These are phyloP conservation scores for Penicillium maclennaniae DNA, from an alignment of 495 filamentous ascomycete genomes.

Conservation along the genomic window DNA sequence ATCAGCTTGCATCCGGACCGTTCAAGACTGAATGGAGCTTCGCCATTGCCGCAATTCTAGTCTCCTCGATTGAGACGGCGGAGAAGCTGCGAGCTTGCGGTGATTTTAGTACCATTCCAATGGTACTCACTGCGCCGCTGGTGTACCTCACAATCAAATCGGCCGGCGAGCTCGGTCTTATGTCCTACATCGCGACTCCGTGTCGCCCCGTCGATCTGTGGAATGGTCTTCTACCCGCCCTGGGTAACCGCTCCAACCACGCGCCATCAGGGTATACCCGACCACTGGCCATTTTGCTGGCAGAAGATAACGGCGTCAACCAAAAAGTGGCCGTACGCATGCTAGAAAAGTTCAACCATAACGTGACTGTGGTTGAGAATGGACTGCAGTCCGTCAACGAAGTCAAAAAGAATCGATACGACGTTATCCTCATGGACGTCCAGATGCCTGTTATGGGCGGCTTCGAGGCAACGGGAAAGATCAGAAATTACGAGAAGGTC, in stretches of 20 bases:
- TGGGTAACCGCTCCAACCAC: constrained; percentile 81
- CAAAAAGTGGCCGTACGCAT: constrained; percentile 75
- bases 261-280: constrained; percentile 79
- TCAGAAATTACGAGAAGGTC: constrained; percentile 57
- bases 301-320: constrained; percentile 79
- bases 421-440: constrained; percentile 87
- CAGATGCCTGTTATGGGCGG: constrained; percentile 84
- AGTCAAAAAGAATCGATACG: constrained; percentile 45
- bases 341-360: constrained; percentile 72
- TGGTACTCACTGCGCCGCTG: constrained; percentile 79
- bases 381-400: constrained; percentile 75
- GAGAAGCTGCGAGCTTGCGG: constrained; percentile 69
- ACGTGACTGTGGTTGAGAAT: constrained; percentile 66
- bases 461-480: constrained; percentile 68
- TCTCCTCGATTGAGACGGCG: constrained; percentile 84
- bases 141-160: constrained; percentile 83
- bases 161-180: constrained; percentile 87
- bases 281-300: constrained; percentile 83
- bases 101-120: constrained; percentile 83
- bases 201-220: constrained; percentile 87
- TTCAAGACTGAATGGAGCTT: constrained; percentile 45
- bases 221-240: constrained; percentile 87
- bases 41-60: constrained; percentile 83
- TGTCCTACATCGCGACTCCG: constrained; percentile 91
- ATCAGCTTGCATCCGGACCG: constrained; percentile 43